phyloP scores from a whole-genome alignment of 176 grass and related monocot species.

The Luzula sylvatica region DNA sequence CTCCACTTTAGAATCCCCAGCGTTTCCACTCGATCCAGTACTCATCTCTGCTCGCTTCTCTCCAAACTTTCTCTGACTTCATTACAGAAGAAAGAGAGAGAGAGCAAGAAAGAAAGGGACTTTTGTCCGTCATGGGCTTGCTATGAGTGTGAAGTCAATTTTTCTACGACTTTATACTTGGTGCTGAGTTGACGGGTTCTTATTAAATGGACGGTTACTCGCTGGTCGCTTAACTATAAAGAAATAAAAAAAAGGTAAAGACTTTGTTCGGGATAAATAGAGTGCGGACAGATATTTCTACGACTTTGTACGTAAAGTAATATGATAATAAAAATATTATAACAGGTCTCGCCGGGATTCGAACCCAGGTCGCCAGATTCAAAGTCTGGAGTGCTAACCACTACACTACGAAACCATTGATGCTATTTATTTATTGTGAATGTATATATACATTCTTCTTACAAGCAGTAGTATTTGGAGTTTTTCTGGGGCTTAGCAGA shows the following conservation, averaged over 20 bases:
- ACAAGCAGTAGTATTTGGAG: too few relatives aligned
- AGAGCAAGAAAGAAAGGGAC: neutral
- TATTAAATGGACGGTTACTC: too few relatives aligned
- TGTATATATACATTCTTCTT: too few relatives aligned
- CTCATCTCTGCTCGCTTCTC: conserved; percentile 22
- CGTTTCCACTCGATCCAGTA: conserved; percentile 9
- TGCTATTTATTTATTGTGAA: too few relatives aligned
- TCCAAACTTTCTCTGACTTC: neutral
- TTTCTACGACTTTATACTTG: too few relatives aligned
- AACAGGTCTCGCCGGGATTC: conserved; percentile 73
- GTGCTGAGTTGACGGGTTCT: too few relatives aligned
- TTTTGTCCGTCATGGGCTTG: neutral
- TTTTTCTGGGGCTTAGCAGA: too few relatives aligned
- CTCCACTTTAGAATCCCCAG: conserved; percentile 64
- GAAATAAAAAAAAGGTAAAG: too few relatives aligned
- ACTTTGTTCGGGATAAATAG: too few relatives aligned
- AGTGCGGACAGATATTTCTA: too few relatives aligned
- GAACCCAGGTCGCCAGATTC: conserved; percentile 99
- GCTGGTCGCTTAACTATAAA: too few relatives aligned
- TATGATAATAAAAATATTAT: neutral
- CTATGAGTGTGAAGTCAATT: neutral
- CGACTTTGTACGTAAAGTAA: too few relatives aligned
- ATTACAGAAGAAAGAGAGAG: neutral
- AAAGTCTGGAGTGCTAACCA: conserved; percentile 99
- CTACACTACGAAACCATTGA: conserved; percentile 68